phyloP scores from a whole-genome alignment of 306 rosid genomes.

The Purshia tridentata region DNA sequence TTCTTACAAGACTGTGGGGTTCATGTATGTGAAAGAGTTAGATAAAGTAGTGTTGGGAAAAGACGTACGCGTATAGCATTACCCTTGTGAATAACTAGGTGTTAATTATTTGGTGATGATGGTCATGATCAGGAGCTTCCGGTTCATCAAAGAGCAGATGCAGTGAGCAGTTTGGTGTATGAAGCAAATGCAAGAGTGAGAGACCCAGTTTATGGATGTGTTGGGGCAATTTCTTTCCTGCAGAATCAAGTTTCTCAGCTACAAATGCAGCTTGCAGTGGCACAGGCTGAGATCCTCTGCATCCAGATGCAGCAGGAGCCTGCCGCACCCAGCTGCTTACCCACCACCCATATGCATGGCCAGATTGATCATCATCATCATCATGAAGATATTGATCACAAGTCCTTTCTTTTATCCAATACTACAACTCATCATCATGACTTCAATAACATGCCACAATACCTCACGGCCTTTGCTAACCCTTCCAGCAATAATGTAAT shows the following conservation, averaged over 20 bases:
- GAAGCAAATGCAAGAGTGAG: constrained; percentile 80
- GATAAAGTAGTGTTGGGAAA: too few species aligned
- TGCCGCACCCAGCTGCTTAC: constrained; percentile 8
- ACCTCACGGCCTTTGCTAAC: constrained; percentile 30
- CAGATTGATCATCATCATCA: constrained; percentile 22
- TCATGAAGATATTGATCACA: constrained; percentile 41
- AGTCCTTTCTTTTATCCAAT: constrained; percentile 38
- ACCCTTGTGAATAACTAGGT: too few species aligned
- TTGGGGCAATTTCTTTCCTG: constrained; percentile 73
- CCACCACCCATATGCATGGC: constrained; percentile 12
- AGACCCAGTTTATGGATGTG: constrained; percentile 85
- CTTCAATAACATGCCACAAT: constrained; percentile 45
- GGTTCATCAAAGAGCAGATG: constrained; percentile 69
- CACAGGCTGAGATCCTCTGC: constrained; percentile 70
- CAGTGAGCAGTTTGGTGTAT: constrained; percentile 67
- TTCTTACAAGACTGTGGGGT: too few species aligned
- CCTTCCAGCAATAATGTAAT: constrained; percentile 58
- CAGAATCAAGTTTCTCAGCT: constrained; percentile 70
- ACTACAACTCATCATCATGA: neutral
- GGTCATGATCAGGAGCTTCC: constrained; percentile 54
- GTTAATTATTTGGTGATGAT: neutral
- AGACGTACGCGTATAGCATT: too few species aligned
- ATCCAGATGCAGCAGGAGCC: constrained; percentile 70
- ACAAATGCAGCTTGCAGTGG: constrained; percentile 71
- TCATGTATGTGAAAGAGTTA: too few species aligned